Conservation (phyloP, 2,329 filamentous ascomycete genomes). For the Pyricularia grisea region DNA sequence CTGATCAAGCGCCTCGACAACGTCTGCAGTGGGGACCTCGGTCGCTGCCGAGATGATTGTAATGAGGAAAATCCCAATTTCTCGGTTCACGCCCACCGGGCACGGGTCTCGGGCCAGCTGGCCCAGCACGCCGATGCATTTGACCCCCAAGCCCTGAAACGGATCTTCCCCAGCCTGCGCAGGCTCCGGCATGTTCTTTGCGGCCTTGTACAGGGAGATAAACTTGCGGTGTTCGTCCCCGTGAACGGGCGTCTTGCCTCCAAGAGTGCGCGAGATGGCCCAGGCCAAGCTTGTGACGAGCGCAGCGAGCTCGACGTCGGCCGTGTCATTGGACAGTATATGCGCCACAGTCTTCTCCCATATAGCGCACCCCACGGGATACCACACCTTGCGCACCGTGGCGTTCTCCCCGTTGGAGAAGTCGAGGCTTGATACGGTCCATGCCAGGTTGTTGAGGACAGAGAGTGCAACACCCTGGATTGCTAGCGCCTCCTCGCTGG, state of each 20-base stretch:
- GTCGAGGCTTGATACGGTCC: constrained; percentile 54
- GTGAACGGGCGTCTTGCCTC: constrained; percentile 35
- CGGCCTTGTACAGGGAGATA: constrained; percentile 55
- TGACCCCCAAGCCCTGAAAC: constrained; percentile 54
- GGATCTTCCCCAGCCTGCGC: constrained; percentile 34
- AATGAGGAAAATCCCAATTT: constrained; percentile 54
- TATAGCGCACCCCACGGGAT: constrained; percentile 40
- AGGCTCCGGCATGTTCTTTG: constrained; percentile 26
- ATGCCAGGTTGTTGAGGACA: constrained; percentile 57
- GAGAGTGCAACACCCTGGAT: constrained; percentile 47
- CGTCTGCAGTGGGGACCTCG: constrained; percentile 37
- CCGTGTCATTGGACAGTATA: constrained; percentile 50
- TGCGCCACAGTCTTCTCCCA: constrained; percentile 48
- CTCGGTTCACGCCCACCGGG: constrained; percentile 44
- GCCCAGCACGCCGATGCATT: constrained; percentile 58
- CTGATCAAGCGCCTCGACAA: constrained; percentile 56
- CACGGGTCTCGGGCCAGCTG: constrained; percentile 49
- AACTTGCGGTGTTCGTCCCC: constrained; percentile 51
- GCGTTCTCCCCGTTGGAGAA: constrained; percentile 44
- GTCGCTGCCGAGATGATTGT: constrained; percentile 40
- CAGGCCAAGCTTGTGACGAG: constrained; percentile 56
- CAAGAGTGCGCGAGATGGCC: constrained; percentile 50
- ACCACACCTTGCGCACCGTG: constrained; percentile 44
- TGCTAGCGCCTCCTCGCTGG: constrained; percentile 29
- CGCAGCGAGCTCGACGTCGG: constrained; percentile 51